phyloP scores from a whole-genome alignment of 345 rosid species.

The Jatropha curcas region DNA sequence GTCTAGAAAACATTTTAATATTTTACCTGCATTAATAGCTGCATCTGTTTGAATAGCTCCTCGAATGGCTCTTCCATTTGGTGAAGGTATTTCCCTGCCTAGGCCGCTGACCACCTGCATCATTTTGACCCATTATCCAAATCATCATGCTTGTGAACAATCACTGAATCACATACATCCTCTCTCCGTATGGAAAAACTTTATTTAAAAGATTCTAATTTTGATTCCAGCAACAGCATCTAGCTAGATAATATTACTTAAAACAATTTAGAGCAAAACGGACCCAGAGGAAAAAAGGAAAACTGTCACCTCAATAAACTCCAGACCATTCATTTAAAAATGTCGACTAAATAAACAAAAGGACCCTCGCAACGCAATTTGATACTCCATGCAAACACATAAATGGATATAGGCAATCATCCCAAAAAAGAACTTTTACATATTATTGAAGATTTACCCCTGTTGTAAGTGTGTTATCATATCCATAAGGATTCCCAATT shows the following conservation, averaged over 20 bases:
- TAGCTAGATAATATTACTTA: background rate
- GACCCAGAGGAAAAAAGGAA: background rate
- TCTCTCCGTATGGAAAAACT: background rate
- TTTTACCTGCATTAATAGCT: slow-evolving; percentile 69
- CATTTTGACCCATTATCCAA: background rate
- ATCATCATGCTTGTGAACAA: background rate
- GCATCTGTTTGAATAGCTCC: slow-evolving; percentile 95
- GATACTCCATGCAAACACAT: background rate
- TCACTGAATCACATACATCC: background rate
- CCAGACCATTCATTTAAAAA: background rate
- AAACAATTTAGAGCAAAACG: background rate
- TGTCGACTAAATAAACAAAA: background rate
- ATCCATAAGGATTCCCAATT: slow-evolving; percentile 87
- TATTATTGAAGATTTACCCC: slow-evolving; percentile 54
- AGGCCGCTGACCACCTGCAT: slow-evolving; percentile 85
- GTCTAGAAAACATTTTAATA: background rate
- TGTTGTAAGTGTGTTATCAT: slow-evolving; percentile 87
- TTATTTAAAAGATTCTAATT: slow-evolving; percentile 7
- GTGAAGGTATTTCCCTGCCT: slow-evolving; percentile 86
- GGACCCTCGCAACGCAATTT: background rate
- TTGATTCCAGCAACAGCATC: background rate
- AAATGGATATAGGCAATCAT: background rate
- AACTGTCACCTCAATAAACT: background rate
- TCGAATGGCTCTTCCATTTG: slow-evolving; percentile 72
- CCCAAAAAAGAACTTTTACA: background rate